phyloP scores from a whole-genome alignment of 768 basidiomycete species.

The Clathrus columnatus region DNA sequence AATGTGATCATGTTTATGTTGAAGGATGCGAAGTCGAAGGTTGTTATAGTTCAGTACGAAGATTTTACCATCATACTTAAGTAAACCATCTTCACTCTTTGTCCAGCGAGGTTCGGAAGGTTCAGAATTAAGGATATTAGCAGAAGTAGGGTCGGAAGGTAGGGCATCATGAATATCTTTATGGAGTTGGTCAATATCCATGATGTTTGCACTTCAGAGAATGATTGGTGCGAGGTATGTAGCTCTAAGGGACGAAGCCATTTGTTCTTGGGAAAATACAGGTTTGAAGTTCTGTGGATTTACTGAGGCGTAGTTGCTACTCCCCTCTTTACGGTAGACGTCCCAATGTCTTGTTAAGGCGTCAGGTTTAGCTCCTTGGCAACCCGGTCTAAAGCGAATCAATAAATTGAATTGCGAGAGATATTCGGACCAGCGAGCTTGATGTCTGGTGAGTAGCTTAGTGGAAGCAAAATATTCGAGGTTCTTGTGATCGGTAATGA shows the following conservation, averaged over 20 bases:
- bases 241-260: conserved; percentile 15
- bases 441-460: conserved; percentile 20
- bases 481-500: conserved; percentile 1
- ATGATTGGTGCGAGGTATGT: conserved; percentile 3
- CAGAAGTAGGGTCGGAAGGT: neutral
- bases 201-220: conserved; percentile 14
- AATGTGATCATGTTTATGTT: conserved; percentile 27
- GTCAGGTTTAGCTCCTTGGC: conserved; percentile 16
- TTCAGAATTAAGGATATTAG: neutral
- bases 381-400: conserved; percentile 24
- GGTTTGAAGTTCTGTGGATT: conserved; percentile 20
- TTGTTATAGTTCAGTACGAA: conserved; percentile 24
- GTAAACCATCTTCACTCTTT: conserved; percentile 9
- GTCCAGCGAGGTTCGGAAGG: neutral
- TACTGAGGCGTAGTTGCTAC: conserved; percentile 15
- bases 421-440: conserved; percentile 28
- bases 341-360: conserved; percentile 19
- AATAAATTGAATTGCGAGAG: conserved; percentile 29
- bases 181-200: conserved; percentile 18
- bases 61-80: conserved; percentile 20
- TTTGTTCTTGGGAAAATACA: conserved; percentile 18
- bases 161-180: conserved; percentile 4
- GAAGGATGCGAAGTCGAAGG: conserved; percentile 23
- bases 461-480: conserved; percentile 18
- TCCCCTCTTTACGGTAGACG: conserved; percentile 18